These are phyloP conservation scores for Fremontodendron californicum DNA, from an alignment of 345 rosid species.

Conservation along the genomic window DNA sequence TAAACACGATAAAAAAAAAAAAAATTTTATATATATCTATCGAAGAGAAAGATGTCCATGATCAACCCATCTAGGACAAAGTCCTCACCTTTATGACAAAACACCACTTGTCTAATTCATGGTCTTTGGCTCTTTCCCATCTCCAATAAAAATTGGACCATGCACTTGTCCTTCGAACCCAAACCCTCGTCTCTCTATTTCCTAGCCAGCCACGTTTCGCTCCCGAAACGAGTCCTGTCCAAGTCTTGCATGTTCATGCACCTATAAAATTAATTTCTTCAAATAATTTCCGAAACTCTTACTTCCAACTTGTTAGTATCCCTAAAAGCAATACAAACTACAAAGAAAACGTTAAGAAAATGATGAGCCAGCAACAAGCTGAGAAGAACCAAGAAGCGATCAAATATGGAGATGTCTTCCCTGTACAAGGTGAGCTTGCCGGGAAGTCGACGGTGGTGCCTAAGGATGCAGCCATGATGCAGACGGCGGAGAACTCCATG, in stretches of 20 bases:
- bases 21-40: no score
- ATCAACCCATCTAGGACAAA: background rate
- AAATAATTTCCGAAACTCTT: background rate
- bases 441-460: slow-evolving; percentile 27
- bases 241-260: slow-evolving; percentile 20
- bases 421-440: slow-evolving; percentile 29
- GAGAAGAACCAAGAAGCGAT: slow-evolving; percentile 21
- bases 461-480: slow-evolving; percentile 32
- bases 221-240: background rate
- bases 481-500: slow-evolving; percentile 24
- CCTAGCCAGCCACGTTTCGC: slow-evolving; percentile 11
- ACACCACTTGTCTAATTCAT: background rate
- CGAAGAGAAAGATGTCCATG: no score
- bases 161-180: background rate
- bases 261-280: slow-evolving; percentile 1
- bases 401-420: slow-evolving; percentile 34
- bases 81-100: background rate
- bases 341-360: background rate
- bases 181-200: background rate
- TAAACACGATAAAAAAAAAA: no score
- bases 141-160: background rate
- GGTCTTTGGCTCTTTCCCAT: background rate
- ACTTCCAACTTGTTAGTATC: background rate
- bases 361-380: slow-evolving; percentile 47
- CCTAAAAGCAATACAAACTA: background rate